A percentile compares a stretch with the other conserved stretches of the same genome.
Conservation (phyloP, 352 stramenopile species). For the Globisporangium echinulatum region DNA sequence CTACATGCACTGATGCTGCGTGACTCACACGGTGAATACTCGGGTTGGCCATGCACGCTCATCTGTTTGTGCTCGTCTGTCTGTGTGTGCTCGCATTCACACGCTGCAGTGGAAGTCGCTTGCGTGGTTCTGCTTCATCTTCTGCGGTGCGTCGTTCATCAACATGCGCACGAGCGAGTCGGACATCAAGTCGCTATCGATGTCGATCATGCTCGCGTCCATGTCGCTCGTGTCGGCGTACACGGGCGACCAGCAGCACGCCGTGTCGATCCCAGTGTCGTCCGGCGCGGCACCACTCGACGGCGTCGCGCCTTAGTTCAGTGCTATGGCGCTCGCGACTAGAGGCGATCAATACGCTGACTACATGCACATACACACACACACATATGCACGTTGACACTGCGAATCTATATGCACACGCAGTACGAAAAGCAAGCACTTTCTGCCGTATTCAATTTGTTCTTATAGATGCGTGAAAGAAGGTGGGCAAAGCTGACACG, state of each 20-base stretch:
- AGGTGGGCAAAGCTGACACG: too few relatives aligned
- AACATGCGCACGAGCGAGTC: constrained; percentile 52
- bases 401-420: not conserved
- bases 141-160: constrained; percentile 57
- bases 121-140: constrained; percentile 58
- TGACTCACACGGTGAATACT: too few relatives aligned
- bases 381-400: not conserved
- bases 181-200: constrained; percentile 60
- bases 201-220: constrained; percentile 73
- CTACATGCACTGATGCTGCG: not conserved
- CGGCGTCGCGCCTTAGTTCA: constrained; percentile 1
- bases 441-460: not conserved
- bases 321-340: not conserved
- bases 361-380: not conserved
- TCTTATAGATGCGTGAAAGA: too few relatives aligned
- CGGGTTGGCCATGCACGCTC: too few relatives aligned
- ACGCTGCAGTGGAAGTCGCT: constrained; percentile 48
- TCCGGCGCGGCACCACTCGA: constrained; percentile 6
- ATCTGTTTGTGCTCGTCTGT: not conserved
- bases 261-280: constrained; percentile 22
- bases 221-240: constrained; percentile 62
- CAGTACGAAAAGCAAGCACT: not conserved
- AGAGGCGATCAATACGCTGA: not conserved
- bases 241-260: constrained; percentile 31
- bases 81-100: not conserved